phyloP scores from a whole-genome alignment of 192 early-diverging fungal genomes.

The Paraglomus occultum region DNA sequence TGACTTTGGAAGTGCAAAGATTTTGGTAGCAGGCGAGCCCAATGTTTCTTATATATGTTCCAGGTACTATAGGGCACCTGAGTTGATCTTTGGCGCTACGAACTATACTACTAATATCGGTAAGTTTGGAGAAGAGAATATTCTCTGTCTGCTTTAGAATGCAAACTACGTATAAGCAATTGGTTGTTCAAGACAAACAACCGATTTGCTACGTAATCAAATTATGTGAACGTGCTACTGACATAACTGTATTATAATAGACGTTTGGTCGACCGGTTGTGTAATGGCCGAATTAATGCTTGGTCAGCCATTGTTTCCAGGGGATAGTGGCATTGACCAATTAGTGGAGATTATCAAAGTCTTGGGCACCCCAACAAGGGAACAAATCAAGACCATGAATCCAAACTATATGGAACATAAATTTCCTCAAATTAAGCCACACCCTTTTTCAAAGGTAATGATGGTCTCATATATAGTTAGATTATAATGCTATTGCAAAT shows the following conservation, averaged over 20 bases:
- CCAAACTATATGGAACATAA: constrained; percentile 98
- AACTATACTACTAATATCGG: constrained; percentile 83
- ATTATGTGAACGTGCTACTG: not conserved
- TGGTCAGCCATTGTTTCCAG: constrained; percentile 91
- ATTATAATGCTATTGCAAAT: not conserved
- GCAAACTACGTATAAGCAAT: not conserved
- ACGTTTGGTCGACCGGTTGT: constrained; percentile 95
- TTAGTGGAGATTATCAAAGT: constrained; percentile 99
- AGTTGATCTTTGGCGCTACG: constrained; percentile 95
- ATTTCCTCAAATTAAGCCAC: constrained; percentile 96
- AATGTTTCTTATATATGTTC: constrained; percentile 99
- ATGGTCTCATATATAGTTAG: not conserved
- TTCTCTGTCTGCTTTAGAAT: not conserved
- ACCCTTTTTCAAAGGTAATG: constrained; percentile 79
- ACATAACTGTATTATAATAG: constrained; percentile 36
- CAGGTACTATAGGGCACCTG: constrained; percentile 95
- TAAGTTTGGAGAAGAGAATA: constrained; percentile 11
- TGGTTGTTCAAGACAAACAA: not conserved
- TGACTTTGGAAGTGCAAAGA: constrained; percentile 98
- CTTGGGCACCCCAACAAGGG: constrained; percentile 91
- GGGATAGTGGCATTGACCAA: constrained; percentile 97
- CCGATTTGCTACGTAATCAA: constrained; percentile 3
- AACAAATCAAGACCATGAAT: constrained; percentile 98
- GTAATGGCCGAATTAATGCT: constrained; percentile 96
- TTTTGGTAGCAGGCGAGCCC: constrained; percentile 89